phyloP scores from a whole-genome alignment of 1,284 basidiomycete genomes.

The Cryptococcus sp. region DNA sequence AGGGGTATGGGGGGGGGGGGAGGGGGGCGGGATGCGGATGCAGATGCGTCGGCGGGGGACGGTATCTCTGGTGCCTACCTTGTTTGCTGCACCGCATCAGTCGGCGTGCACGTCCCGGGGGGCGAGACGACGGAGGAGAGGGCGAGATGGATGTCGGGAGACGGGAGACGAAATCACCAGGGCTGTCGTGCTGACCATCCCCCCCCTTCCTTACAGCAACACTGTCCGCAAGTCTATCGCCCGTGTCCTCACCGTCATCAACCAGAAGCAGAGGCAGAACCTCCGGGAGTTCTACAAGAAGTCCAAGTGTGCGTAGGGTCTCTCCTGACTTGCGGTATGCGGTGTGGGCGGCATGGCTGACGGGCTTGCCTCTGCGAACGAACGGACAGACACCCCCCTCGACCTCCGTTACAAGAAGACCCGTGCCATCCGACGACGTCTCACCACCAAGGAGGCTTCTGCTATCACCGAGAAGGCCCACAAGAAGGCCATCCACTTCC shows the following conservation, averaged over 20 bases:
- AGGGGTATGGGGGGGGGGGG: background rate
- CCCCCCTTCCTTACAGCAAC: constrained; percentile 59
- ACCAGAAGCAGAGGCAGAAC: constrained; percentile 96
- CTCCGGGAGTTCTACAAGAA: constrained; percentile 99
- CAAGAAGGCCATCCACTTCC: constrained; percentile 95
- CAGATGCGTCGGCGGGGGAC: background rate
- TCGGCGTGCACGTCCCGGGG: too few species aligned
- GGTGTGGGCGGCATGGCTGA: too few species aligned
- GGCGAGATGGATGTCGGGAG: background rate
- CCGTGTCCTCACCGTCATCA: constrained; percentile 96
- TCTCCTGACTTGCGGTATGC: background rate
- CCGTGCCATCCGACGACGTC: constrained; percentile 91
- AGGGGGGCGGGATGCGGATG: background rate
- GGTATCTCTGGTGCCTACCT: too few species aligned
- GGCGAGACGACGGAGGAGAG: too few species aligned
- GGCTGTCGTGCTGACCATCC: constrained; percentile 10
- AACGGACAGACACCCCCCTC: constrained; percentile 67
- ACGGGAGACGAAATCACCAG: background rate
- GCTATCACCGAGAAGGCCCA: constrained; percentile 82
- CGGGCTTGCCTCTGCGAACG: background rate
- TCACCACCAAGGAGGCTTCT: constrained; percentile 82
- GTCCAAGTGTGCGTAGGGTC: constrained; percentile 52
- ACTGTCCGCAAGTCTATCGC: constrained; percentile 98
- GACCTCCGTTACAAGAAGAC: constrained; percentile 99
- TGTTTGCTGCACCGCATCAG: too few species aligned